These are phyloP conservation scores for Hapsidospora chrysogenum DNA, from an alignment of 495 filamentous ascomycete genomes.

Conservation along the genomic window DNA sequence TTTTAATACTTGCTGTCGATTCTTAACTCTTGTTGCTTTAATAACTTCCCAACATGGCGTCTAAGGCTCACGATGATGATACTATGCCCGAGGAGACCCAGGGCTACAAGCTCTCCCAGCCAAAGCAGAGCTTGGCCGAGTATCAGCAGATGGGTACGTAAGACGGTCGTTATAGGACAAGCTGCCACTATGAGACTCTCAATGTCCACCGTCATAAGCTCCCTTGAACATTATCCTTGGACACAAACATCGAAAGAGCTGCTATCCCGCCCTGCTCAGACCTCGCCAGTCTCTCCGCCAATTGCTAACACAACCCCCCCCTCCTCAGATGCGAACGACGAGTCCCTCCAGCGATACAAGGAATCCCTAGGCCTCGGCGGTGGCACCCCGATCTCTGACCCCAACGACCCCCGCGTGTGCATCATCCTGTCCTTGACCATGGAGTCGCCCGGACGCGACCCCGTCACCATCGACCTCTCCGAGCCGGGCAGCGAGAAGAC, in stretches of 20 bases:
- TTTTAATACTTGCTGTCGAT: too few species aligned
- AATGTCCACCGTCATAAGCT: too few species aligned
- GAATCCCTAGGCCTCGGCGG: slow-evolving; percentile 75
- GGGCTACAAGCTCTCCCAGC: slow-evolving; percentile 92
- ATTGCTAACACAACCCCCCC: slow-evolving; percentile 9
- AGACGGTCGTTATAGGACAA: too few species aligned
- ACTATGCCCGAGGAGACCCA: slow-evolving; percentile 71
- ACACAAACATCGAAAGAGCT: too few species aligned
- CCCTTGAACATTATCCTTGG: too few species aligned
- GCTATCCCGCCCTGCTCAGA: too few species aligned
- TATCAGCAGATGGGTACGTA: slow-evolving; percentile 79
- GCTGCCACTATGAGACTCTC: too few species aligned
- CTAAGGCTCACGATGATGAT: slow-evolving; percentile 56
- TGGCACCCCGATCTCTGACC: slow-evolving; percentile 42
- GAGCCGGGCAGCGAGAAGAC: slow-evolving; percentile 42
- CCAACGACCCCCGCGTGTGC: slow-evolving; percentile 62
- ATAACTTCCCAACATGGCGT: slow-evolving; percentile 39
- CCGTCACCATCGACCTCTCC: slow-evolving; percentile 72
- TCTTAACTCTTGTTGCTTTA: too few species aligned
- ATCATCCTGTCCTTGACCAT: slow-evolving; percentile 85
- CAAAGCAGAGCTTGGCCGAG: slow-evolving; percentile 86
- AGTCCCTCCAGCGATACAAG: slow-evolving; percentile 94
- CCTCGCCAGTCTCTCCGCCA: too few species aligned
- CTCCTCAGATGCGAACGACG: slow-evolving; percentile 51
- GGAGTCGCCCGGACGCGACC: slow-evolving; percentile 56